Percentiles rank a stretch among this genome's conserved stretches.
Evolutionary conservation across 2,329 filamentous ascomycete genomes (phyloP).

Genomic region (Fusarium anguioides): DNA sequence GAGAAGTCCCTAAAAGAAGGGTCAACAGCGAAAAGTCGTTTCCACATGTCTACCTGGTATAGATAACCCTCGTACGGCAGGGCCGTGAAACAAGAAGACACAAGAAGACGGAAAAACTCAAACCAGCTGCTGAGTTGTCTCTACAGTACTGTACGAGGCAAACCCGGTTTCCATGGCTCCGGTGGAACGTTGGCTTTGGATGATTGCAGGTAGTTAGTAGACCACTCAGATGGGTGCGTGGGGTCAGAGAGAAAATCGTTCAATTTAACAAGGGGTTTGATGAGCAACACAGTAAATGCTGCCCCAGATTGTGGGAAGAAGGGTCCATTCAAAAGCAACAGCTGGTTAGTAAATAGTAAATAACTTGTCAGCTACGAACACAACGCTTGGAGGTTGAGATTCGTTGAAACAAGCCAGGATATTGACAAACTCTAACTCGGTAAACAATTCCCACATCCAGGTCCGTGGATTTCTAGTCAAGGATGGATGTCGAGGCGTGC

Average conservation of each 20-base stretch:
- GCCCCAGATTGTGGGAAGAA: constrained; percentile 1
- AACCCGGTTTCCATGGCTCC: constrained; percentile 37
- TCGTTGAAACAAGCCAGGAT: constrained; percentile 20
- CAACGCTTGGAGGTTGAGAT: neutral
- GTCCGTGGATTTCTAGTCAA: constrained; percentile 38
- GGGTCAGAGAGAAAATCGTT: constrained; percentile 25
- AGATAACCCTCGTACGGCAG: neutral
- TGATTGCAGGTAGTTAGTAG: too few species aligned
- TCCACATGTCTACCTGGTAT: neutral
- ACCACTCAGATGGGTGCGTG: constrained; percentile 36
- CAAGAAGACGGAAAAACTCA: neutral
- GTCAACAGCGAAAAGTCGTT: neutral
- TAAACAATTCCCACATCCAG: constrained; percentile 39
- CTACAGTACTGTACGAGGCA: constrained; percentile 31
- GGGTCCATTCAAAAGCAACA: neutral
- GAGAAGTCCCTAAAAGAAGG: neutral
- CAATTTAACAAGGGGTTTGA: constrained; percentile 10
- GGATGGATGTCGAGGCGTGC: constrained; percentile 14
- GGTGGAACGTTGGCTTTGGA: constrained; percentile 37
- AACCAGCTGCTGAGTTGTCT: constrained; percentile 1
- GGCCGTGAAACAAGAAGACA: neutral
- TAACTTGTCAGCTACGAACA: neutral
- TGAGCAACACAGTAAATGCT: constrained; percentile 1
- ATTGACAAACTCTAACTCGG: constrained; percentile 2
- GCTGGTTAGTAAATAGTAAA: neutral